Evolutionary conservation across 2,329 filamentous ascomycete genomes (phyloP), one percentile per base, ranked within the genome.

Genomic region (Pestalotiopsis sp.): DNA sequence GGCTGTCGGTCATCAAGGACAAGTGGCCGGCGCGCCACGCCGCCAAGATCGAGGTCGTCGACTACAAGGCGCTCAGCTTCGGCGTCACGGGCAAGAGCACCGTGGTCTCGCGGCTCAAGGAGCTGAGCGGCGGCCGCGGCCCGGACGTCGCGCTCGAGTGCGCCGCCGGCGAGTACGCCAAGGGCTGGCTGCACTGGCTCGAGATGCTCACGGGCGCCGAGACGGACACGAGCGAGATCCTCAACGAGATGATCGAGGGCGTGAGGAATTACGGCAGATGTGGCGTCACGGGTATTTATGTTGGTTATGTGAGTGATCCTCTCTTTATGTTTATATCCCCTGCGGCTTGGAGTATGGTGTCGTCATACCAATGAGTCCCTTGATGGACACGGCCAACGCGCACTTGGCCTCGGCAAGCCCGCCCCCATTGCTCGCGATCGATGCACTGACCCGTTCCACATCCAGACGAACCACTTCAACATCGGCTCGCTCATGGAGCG

Each of bases 401-500:
- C 49, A 7, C 3, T 31, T 11, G 4, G n/a, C 7, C 41, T 7
- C 13, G 49, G 3, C n/a, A n/a, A 57, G 39, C 17, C 9, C 6
- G 39, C 12, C 7, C 1, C 9, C 12, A 23, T n/a, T 2, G 3
- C 27, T 9, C 31, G 6, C 27, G 13, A 14, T 41, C 38, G 38
- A 39, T 4, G 17, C n/a, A 31, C 41, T 65, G 39, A 45, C 39
- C n/a, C 55, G 17, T 9, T 5, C 3, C 20, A 12, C 9, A 31
- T n/a, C 20, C 39, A 91, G 86, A 93, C 91, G 25, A 94, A 94
- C 80, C 91, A 93, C 79, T 93, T 95, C 84, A 93, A 93, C 80
- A 90, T 95, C 73, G 93, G 94, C 11, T 90, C 92, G 0, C 77
- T 97, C 14, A 97, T 97, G 93, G 90, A 97, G 81, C 90, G 92